Evolutionary conservation across 495 filamentous ascomycete species (phyloP).

Genomic region (Aspergillus wentii): DNA sequence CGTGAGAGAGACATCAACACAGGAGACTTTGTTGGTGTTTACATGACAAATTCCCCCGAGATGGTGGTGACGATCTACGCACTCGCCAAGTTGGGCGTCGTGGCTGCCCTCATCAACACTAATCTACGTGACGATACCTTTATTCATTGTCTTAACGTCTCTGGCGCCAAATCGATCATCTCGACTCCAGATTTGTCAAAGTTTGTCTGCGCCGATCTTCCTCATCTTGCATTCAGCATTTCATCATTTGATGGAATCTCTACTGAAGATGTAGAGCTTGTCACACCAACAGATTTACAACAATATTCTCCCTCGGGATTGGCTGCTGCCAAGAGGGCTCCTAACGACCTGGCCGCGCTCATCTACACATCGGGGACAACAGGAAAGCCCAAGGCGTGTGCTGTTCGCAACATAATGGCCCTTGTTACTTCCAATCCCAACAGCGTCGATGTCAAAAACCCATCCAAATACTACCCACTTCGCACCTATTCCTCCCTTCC

Average conservation of each 20-base stretch:
- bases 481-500: conserved; percentile 88
- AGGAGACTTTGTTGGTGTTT: conserved; percentile 42
- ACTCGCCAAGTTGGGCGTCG: conserved; percentile 77
- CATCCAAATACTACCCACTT: conserved; percentile 48
- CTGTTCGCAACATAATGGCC: conserved; percentile 58
- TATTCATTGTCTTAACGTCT: conserved; percentile 73
- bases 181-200: conserved; percentile 45
- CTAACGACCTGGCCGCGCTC: conserved; percentile 57
- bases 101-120: conserved; percentile 88
- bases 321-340: conserved; percentile 28
- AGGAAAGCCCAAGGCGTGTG: conserved; percentile 85
- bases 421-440: conserved; percentile 39
- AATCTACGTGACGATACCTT: conserved; percentile 70
- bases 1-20: conserved; percentile 27
- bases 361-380: conserved; percentile 90
- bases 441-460: conserved; percentile 29
- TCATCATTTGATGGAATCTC: conserved; percentile 48
- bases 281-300: conserved; percentile 38
- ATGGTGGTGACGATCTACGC: conserved; percentile 79
- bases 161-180: conserved; percentile 62
- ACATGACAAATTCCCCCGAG: conserved; percentile 66
- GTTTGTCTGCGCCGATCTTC: conserved; percentile 30
- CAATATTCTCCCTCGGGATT: conserved; percentile 30
- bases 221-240: conserved; percentile 36
- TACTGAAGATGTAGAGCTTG: conserved; percentile 43